Base-by-base conservation (phyloP, 208 protist genomes). In the Trypanosoma theileri region DNA sequence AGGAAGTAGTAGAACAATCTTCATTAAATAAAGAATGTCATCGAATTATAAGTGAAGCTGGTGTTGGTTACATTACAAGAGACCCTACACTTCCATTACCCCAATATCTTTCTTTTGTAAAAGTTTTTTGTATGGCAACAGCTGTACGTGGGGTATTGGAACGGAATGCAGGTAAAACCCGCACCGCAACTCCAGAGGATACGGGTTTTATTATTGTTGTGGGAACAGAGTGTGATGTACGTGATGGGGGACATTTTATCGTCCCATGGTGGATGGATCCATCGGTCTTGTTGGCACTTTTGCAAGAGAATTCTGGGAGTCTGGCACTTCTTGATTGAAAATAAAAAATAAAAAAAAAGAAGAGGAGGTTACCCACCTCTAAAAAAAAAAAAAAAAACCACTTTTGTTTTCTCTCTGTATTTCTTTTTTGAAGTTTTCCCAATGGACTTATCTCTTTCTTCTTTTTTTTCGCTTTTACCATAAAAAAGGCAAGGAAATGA, bases 231-330 rank as follows among this genome's bases (percentile, higher is more conserved):
- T 94, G 89, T 66, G 89, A 92, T 61, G 81, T 94, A 31, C 76
- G 84, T 0, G 86, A 94, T 54, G 89, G 89, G 28, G 89, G 89
- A 9, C 73, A 67, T n/a, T 78, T 94, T 21, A 71, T 88, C 19
- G 77, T 94, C 13, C 89, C 89, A 57, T 94, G 89, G 86, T 85
- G 82, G 73, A 78, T 92, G 60, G 89, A 94, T 62, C 89, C 89
- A 8, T 71, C 71, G 19, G 66, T 81, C 11, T 69, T 94, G 12
- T 60, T 94, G 1, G 79, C 82, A 1, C 77, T 92, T 14, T 80
- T 94, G 0, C 66, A 62, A 0, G 73, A 78, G 28, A 35, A 35
- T 35, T 35, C 28, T 1, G 28, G 28, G 28, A 35, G 28, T 35
- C 28, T 8, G 6, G 28, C 28, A 35, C 28, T 35, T 35, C 28